Conservation (phyloP, 495 filamentous ascomycete genomes). For the Podospora conica region DNA sequence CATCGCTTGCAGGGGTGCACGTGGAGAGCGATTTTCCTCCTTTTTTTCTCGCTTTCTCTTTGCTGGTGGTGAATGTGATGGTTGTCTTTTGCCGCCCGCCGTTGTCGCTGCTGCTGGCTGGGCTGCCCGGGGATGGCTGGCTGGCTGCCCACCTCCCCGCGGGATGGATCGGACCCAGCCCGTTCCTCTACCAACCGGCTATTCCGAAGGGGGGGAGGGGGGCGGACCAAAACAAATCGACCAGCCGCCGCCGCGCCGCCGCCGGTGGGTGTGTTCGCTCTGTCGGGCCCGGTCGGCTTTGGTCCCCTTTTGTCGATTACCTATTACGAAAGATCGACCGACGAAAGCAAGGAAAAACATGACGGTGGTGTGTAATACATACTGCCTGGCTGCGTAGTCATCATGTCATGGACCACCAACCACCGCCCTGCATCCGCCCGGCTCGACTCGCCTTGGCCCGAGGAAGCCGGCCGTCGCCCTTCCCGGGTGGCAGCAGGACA, state of each 20-base stretch:
- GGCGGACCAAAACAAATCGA: background rate
- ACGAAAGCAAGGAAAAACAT: background rate
- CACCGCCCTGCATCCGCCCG: too few relatives aligned
- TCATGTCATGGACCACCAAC: background rate
- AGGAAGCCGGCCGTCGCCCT: background rate
- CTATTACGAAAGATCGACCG: background rate
- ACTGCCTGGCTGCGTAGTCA: background rate
- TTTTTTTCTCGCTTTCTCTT: background rate
- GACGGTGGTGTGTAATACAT: background rate
- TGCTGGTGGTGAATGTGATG: background rate
- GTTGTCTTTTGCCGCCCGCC: too few relatives aligned
- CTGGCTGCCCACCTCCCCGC: background rate
- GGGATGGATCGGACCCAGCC: background rate
- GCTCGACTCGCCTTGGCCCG: background rate
- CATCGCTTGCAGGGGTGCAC: background rate
- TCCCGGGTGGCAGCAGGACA: too few relatives aligned
- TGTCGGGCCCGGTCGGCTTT: background rate
- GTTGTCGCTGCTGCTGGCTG: too few relatives aligned
- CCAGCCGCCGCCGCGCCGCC: too few relatives aligned
- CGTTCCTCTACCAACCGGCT: background rate
- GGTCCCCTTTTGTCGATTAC: too few relatives aligned
- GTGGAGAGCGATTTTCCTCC: conserved; percentile 1
- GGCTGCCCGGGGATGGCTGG: too few relatives aligned
- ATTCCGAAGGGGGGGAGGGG: background rate
- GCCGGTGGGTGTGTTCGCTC: background rate